A percentile compares a stretch with the other conserved stretches of the same genome.
These are phyloP conservation scores for Rhododendron griersonianum DNA, from an alignment of 148 eudicot species.

Conservation along the genomic window DNA sequence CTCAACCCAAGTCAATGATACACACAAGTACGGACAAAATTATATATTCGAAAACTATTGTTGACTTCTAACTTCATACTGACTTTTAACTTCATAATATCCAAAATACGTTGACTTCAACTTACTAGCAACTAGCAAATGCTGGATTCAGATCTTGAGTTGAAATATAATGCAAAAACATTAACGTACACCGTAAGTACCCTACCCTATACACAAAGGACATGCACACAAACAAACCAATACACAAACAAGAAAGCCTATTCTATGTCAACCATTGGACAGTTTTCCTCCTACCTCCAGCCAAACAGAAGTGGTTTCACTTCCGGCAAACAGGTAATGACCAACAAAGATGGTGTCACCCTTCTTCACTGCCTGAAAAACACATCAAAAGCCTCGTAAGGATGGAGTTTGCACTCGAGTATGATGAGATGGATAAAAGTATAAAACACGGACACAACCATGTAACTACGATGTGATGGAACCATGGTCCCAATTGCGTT, in stretches of 20 bases:
- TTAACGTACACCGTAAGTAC: neutral
- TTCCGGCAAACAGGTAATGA: constrained; percentile 95
- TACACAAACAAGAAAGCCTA: neutral
- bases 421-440: neutral
- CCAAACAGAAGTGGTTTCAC: constrained; percentile 98
- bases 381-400: constrained; percentile 18
- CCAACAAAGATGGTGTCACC: constrained; percentile 96
- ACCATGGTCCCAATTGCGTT: neutral
- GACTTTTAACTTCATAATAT: neutral
- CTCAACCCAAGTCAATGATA: constrained; percentile 13
- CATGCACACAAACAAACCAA: neutral
- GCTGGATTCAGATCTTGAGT: neutral
- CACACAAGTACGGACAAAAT: neutral
- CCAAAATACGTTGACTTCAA: neutral
- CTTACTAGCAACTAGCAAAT: neutral
- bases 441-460: neutral
- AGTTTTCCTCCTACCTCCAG: constrained; percentile 66
- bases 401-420: neutral
- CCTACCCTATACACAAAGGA: neutral
- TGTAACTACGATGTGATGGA: neutral
- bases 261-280: neutral
- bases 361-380: constrained; percentile 78
- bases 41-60: neutral
- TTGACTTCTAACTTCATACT: neutral
- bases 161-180: neutral